Evolutionary conservation across 441 rosid genomes (phyloP).

Genomic region (Eugenia klotzschiana): DNA sequence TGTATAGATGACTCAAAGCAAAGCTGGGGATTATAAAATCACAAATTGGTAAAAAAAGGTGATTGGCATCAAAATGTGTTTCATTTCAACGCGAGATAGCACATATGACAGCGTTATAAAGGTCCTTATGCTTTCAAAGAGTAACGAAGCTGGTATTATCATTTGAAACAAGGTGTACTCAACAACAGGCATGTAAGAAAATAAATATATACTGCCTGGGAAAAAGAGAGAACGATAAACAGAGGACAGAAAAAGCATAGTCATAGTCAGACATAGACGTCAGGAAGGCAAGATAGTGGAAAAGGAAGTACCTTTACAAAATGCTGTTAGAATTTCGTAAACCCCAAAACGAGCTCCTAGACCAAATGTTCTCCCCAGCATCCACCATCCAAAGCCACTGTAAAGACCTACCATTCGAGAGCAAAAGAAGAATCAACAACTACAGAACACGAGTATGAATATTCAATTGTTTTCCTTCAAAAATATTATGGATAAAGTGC

Average conservation of each 20-base stretch:
- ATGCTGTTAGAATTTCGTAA: slow-evolving; percentile 71
- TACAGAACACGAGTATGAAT: background rate
- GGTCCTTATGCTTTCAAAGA: background rate
- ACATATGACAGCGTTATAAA: background rate
- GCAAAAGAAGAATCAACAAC: background rate
- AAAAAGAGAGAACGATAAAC: background rate
- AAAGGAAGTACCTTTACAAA: slow-evolving; percentile 40
- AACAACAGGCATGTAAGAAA: background rate
- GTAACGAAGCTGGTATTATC: background rate
- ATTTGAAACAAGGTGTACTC: background rate
- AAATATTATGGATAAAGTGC: background rate
- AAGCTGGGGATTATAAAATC: background rate
- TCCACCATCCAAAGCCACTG: slow-evolving; percentile 57
- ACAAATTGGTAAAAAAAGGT: background rate
- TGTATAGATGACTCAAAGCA: background rate
- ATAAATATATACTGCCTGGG: background rate
- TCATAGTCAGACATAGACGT: background rate
- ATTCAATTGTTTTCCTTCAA: background rate
- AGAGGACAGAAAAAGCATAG: background rate
- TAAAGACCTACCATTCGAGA: slow-evolving; percentile 41
- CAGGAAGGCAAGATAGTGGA: background rate
- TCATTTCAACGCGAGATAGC: background rate
- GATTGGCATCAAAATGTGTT: background rate
- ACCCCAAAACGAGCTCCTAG: slow-evolving; percentile 68
- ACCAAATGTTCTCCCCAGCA: slow-evolving; percentile 47